Evolutionary conservation across 2,329 filamentous ascomycete species (phyloP).

Genomic region (Colletotrichum sojae): DNA sequence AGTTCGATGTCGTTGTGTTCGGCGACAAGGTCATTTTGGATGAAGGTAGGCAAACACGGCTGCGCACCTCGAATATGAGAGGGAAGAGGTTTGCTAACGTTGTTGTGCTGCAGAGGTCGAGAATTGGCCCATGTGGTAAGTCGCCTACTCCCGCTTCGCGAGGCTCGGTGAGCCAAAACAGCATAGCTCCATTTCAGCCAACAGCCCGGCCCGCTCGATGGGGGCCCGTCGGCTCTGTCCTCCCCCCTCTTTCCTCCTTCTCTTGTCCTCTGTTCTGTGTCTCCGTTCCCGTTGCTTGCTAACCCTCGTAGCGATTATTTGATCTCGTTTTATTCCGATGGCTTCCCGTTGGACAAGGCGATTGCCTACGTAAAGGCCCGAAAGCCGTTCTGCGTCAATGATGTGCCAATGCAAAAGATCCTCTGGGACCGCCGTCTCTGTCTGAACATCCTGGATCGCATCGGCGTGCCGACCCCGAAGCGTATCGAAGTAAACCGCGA

Average conservation of each 20-base stretch:
- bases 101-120: constrained; percentile 74
- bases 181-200: constrained; percentile 47
- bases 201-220: neutral
- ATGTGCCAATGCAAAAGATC: constrained; percentile 96
- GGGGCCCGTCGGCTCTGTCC: neutral
- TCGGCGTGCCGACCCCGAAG: constrained; percentile 90
- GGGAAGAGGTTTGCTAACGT: constrained; percentile 7
- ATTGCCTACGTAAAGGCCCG: constrained; percentile 94
- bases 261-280: neutral
- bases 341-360: constrained; percentile 96
- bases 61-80: neutral
- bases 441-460: constrained; percentile 87
- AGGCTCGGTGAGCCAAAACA: constrained; percentile 52
- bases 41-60: constrained; percentile 70
- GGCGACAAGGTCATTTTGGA: constrained; percentile 99
- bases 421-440: constrained; percentile 96
- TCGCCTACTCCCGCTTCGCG: constrained; percentile 33
- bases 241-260: neutral
- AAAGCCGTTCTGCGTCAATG: constrained; percentile 97
- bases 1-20: constrained; percentile 98
- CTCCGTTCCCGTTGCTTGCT: neutral
- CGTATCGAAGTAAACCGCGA: constrained; percentile 93
- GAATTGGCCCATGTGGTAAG: constrained; percentile 92
- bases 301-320: constrained; percentile 78
- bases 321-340: constrained; percentile 98